Base-by-base conservation (phyloP, 805 yeast species). In the Wickerhamiella alocasiicola region DNA sequence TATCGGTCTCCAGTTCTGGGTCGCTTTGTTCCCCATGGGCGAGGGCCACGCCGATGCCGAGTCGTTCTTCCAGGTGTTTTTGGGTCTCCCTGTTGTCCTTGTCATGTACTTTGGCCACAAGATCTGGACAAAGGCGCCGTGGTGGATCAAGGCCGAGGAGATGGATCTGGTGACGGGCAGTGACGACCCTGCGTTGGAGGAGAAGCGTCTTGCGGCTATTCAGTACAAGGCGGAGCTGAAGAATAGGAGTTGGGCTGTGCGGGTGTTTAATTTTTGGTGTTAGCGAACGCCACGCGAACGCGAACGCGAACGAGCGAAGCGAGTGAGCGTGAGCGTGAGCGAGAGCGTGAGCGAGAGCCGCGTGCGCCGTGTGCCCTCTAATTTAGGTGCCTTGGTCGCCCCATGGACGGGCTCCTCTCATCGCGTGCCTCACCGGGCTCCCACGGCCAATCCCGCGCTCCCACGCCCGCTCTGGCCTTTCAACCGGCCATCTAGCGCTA, bases 1-100 rank as follows among this genome's bases (percentile, higher is more conserved):
- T 47, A 62, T 81, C 44, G 59, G 69, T 42, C 78, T 81, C 13
- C 83, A 81, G 61, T 78, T 81, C 65, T 81, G 83, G 80, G 67
- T 76, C 42, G 82, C 85, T 9, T 57, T 78, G 30, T 78, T 64
- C 65, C 91, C 91, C 43, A 52, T 76, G 34, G 74, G 74, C 11
- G 64, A 44, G 5, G 29, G 24, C 5, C 35, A 26, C 5, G 31
- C 43, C 5, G 34, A 59, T 7, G 81, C 82, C 6, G 51, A 59
- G 29, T 60, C 51, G 33, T 82, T 82, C 67, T 82, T 82, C 66
- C 63, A 69, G 54, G 63, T 72, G 19, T 81, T 76, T 59, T 63
- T 82, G 50, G 73, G 83, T 9, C 66, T 68, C 44, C 81, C 82
- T 15, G 70, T 81, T 35, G 64, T 78, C 30, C 41, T 81, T 27